Percentiles rank a stretch among this genome's conserved stretches.
phyloP scores from a whole-genome alignment of 768 basidiomycete species.

The Hypholoma sublateritium region DNA sequence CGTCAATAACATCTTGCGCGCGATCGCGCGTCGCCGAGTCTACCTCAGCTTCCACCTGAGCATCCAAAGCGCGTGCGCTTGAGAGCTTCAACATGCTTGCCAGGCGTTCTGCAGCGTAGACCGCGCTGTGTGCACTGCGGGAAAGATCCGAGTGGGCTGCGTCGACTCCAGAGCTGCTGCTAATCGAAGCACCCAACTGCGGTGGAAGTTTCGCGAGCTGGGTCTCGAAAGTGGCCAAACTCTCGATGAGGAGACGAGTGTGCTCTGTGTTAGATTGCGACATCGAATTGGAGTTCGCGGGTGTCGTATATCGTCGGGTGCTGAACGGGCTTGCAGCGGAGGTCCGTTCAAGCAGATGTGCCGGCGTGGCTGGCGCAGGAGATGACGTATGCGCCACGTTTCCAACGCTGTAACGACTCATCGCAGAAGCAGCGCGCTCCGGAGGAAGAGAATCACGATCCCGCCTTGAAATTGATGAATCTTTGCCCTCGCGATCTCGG shows the following conservation, averaged over 20 bases:
- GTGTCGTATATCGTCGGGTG: conserved; percentile 20
- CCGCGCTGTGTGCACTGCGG: conserved; percentile 61
- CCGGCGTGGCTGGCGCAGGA: conserved; percentile 11
- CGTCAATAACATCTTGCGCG: conserved; percentile 43
- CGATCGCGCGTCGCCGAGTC: conserved; percentile 28
- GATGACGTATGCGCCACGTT: conserved; percentile 16
- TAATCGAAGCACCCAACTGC: conserved; percentile 4
- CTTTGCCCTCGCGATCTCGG: conserved; percentile 17
- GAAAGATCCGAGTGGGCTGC: conserved; percentile 49
- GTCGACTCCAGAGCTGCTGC: conserved; percentile 28
- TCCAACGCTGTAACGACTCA: conserved; percentile 21
- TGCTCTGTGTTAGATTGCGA: conserved; percentile 50
- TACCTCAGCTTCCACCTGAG: conserved; percentile 77
- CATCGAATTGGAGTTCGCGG: conserved; percentile 17
- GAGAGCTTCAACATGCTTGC: conserved; percentile 59
- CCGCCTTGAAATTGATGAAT: conserved; percentile 9
- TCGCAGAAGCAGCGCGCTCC: conserved; percentile 20
- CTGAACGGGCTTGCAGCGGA: conserved; percentile 25
- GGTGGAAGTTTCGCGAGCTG: conserved; percentile 56
- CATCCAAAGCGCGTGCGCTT: conserved; percentile 61
- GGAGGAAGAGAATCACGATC: conserved; percentile 16
- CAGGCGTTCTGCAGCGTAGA: conserved; percentile 64
- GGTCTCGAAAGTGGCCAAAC: conserved; percentile 67
- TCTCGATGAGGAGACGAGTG: conserved; percentile 67
- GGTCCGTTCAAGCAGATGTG: conserved; percentile 21